A percentile compares a stretch with the other conserved stretches of the same genome.
phyloP scores from a whole-genome alignment of 2,329 filamentous ascomycete genomes.

The Cladophialophora immunda region DNA sequence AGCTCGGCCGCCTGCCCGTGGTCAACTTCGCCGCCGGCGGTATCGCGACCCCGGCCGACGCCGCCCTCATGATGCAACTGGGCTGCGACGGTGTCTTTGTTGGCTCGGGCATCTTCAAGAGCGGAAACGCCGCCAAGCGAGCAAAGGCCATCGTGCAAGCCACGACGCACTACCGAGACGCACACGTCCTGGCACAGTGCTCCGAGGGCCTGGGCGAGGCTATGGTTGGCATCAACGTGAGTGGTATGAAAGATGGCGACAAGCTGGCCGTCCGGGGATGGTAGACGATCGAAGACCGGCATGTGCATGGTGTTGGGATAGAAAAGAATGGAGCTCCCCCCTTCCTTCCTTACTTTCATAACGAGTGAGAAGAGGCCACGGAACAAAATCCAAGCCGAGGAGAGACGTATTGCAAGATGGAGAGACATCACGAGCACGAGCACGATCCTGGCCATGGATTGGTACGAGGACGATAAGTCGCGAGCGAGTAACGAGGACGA shows the following conservation, averaged over 20 bases:
- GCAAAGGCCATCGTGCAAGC: conserved; percentile 95
- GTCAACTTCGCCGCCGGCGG: conserved; percentile 99
- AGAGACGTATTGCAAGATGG: neutral
- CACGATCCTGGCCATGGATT: neutral
- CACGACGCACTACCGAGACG: conserved; percentile 87
- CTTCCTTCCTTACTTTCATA: neutral
- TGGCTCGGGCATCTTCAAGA: conserved; percentile 97
- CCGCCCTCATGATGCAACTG: conserved; percentile 98
- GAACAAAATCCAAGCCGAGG: neutral
- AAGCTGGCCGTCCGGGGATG: conserved; percentile 87
- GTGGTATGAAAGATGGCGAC: conserved; percentile 77
- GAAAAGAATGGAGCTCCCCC: neutral
- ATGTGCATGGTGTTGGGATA: neutral
- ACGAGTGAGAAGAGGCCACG: neutral
- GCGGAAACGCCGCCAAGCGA: conserved; percentile 85
- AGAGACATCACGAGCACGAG: neutral
- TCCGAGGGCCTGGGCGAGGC: conserved; percentile 92
- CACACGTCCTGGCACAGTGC: conserved; percentile 84
- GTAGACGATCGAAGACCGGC: conserved; percentile 57
- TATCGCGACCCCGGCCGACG: conserved; percentile 97
- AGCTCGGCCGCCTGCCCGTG: conserved; percentile 86
- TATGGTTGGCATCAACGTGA: conserved; percentile 94
- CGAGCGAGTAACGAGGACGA: neutral
- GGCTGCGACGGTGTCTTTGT: conserved; percentile 98
- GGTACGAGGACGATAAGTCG: too few relatives aligned